These are phyloP conservation scores for Saururus chinensis DNA, from an alignment of 164 flowering plant genomes.

Conservation along the genomic window DNA sequence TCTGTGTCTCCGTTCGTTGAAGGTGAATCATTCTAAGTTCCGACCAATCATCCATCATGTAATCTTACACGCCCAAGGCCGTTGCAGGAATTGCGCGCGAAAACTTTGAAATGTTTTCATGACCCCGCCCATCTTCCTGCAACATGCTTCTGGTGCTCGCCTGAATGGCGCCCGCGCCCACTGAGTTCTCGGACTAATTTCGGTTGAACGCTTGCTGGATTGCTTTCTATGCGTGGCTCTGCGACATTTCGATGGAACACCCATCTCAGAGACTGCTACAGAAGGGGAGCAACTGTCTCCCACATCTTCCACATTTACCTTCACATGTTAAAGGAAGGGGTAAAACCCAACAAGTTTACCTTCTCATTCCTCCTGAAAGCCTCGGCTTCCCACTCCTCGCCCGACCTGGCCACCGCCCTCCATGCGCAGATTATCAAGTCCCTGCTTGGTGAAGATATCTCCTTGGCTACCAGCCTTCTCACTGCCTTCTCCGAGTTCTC, in stretches of 20 bases:
- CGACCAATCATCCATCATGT: no score
- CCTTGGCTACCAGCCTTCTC: slow-evolving; percentile 3
- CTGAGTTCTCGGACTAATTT: no score
- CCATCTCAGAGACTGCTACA: slow-evolving; percentile 1
- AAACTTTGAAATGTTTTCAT: no score
- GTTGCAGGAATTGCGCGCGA: no score
- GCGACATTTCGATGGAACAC: slow-evolving; percentile 3
- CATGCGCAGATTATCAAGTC: slow-evolving; percentile 46
- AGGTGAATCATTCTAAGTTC: no score
- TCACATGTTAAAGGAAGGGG: slow-evolving; percentile 29
- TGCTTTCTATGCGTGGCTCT: neutral
- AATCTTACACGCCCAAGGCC: no score
- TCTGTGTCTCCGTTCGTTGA: no score
- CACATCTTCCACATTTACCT: slow-evolving; percentile 41
- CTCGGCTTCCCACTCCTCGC: slow-evolving; percentile 26
- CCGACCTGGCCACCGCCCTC: slow-evolving; percentile 29
- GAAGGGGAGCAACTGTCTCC: neutral
- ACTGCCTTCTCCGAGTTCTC: slow-evolving; percentile 1
- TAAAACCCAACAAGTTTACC: slow-evolving; percentile 54
- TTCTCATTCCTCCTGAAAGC: slow-evolving; percentile 64
- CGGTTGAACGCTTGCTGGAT: neutral
- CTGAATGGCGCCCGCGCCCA: no score
- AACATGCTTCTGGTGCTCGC: no score
- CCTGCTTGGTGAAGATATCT: neutral
- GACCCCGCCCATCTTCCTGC: no score